Conservation (phyloP, 1,139 yeast species). For the Magnusiomyces fungicola region DNA sequence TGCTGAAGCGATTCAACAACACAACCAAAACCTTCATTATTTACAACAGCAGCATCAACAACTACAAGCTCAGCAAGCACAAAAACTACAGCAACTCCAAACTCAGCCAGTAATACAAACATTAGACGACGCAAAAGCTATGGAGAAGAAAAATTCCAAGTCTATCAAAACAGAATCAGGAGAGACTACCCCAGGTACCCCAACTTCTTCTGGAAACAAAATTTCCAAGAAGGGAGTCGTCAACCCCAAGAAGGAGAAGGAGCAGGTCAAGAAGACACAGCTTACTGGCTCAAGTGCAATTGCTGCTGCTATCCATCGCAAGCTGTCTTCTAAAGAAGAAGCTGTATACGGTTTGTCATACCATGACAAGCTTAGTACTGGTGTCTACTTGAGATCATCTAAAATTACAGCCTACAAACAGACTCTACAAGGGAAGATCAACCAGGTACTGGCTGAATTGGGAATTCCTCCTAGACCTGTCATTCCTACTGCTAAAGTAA, state of each 20-base stretch:
- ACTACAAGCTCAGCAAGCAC: constrained; percentile 10
- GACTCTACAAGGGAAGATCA: constrained; percentile 69
- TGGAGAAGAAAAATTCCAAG: background rate
- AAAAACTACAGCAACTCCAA: constrained; percentile 11
- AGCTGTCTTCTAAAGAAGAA: constrained; percentile 70
- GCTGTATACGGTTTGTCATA: constrained; percentile 78
- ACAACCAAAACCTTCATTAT: constrained; percentile 8
- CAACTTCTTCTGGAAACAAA: constrained; percentile 3
- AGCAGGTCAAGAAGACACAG: constrained; percentile 21
- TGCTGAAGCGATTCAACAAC: constrained; percentile 2
- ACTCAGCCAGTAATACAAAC: constrained; percentile 10
- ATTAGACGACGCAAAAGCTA: background rate
- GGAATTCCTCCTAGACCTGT: constrained; percentile 72
- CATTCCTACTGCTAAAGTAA: constrained; percentile 80
- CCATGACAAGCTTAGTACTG: constrained; percentile 71
- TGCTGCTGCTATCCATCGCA: constrained; percentile 41
- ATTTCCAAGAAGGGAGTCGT: constrained; percentile 14
- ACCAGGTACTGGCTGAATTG: constrained; percentile 66
- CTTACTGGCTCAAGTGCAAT: constrained; percentile 30
- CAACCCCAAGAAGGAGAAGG: constrained; percentile 16
- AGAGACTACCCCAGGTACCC: background rate
- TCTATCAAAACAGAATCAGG: constrained; percentile 2
- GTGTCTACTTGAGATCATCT: constrained; percentile 73
- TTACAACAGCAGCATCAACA: constrained; percentile 5
- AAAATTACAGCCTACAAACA: constrained; percentile 56